These are phyloP conservation scores for Solanum medicagineum DNA, from an alignment of 257 asterid genomes.

Conservation along the genomic window DNA sequence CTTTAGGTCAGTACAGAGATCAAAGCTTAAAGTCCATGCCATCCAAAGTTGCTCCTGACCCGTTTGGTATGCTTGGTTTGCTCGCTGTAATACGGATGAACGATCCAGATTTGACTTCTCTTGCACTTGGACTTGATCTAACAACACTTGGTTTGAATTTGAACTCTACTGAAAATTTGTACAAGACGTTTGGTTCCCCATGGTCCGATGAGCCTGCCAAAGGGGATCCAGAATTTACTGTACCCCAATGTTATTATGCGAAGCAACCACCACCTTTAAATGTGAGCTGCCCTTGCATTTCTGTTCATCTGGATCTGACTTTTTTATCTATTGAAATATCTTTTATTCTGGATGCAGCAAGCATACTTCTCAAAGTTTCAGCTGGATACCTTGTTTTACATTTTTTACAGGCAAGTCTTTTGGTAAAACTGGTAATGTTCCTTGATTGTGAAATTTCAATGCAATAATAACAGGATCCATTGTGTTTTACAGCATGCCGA, in stretches of 20 bases:
- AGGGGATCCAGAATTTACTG: slow-evolving; percentile 67
- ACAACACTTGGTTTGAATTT: slow-evolving; percentile 72
- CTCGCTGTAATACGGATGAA: slow-evolving; percentile 47
- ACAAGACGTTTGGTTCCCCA: slow-evolving; percentile 83
- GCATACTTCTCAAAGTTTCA: slow-evolving; percentile 47
- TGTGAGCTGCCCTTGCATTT: slow-evolving; percentile 24
- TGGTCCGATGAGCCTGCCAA: slow-evolving; percentile 83
- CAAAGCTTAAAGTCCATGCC: slow-evolving; percentile 44
- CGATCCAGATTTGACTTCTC: slow-evolving; percentile 56
- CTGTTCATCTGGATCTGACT: not conserved
- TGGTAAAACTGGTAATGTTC: not conserved
- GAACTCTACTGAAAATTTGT: slow-evolving; percentile 65
- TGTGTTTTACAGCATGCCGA: slow-evolving; percentile 71
- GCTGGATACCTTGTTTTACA: slow-evolving; percentile 55
- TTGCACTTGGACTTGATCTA: slow-evolving; percentile 73
- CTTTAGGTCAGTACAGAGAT: slow-evolving; percentile 41
- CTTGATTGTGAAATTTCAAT: not conserved
- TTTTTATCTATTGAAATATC: not conserved
- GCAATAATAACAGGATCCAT: not conserved
- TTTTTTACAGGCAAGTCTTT: slow-evolving; percentile 59
- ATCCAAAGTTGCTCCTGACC: slow-evolving; percentile 51
- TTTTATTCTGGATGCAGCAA: slow-evolving; percentile 36
- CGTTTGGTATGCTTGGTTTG: slow-evolving; percentile 68
- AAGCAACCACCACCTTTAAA: slow-evolving; percentile 49
- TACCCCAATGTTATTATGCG: slow-evolving; percentile 66